These are phyloP conservation scores for Neospora caninum DNA, from an alignment of 169 alveolate genomes.

Conservation along the genomic window DNA sequence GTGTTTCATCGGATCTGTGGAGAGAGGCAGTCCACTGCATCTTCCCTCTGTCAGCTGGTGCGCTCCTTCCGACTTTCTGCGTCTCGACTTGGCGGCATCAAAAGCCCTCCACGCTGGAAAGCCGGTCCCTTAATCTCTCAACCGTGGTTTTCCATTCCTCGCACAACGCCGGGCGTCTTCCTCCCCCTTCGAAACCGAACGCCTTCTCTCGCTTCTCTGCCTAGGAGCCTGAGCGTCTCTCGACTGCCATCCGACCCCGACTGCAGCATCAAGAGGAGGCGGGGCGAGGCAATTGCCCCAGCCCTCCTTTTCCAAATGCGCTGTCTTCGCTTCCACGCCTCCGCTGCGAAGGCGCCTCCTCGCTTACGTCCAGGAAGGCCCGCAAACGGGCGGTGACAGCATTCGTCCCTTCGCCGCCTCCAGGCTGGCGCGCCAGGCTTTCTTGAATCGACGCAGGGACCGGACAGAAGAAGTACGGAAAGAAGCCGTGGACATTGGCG, in stretches of 20 bases:
- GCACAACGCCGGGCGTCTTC: too few relatives aligned
- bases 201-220: not conserved
- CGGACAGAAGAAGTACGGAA: constrained; percentile 71
- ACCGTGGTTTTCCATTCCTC: too few relatives aligned
- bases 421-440: constrained; percentile 18
- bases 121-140: too few relatives aligned
- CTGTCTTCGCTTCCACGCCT: not conserved
- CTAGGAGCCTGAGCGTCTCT: not conserved
- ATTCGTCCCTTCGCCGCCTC: not conserved
- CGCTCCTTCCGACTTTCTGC: too few relatives aligned
- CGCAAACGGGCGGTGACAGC: not conserved
- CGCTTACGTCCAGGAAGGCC: not conserved
- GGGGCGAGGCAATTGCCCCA: too few relatives aligned
- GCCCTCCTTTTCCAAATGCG: not conserved
- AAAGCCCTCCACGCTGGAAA: too few relatives aligned
- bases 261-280: too few relatives aligned
- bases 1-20: too few relatives aligned
- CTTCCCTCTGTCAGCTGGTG: too few relatives aligned
- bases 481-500: constrained; percentile 75
- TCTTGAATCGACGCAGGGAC: constrained; percentile 38
- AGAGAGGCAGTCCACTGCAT: too few relatives aligned
- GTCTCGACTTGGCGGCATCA: too few relatives aligned
- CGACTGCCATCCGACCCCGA: too few relatives aligned
- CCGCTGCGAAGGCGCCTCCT: not conserved
- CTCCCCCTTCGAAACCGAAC: constrained; percentile 22